Evolutionary conservation across 2,329 filamentous ascomycete species (phyloP), one percentile per base, ranked within the genome.

Genomic region (Sporothrix brasiliensis): DNA sequence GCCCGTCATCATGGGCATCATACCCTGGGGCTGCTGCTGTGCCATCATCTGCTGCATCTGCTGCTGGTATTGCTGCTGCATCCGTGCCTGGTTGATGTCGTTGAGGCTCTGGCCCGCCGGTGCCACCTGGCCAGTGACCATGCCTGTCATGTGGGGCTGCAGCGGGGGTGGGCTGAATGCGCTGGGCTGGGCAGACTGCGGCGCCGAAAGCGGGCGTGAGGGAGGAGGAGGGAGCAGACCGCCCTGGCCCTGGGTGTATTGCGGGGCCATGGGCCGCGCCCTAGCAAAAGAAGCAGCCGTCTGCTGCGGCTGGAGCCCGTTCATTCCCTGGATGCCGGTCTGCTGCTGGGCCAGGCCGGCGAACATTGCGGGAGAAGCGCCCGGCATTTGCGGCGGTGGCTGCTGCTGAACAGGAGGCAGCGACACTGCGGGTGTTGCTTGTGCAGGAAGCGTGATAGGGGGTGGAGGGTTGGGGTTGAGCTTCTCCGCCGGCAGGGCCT

Each of bases 61-160:
- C 41, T 80, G 79, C 74, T 81, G 79, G 70, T 82, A 80, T 69
- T 88, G 85, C 75, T 89, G 88, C 77, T 91, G 89, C 73, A 90
- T 79, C 65, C 88, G 86, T 73, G 87, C 85, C 76, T 92, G 89
- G 71, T 82, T 88, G 58, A 95, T 82, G 60, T 94, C 92, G 75
- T 89, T 86, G 75, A 96, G 78, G 78, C 90, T 94, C 79, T 94
- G 92, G 14, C 93, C 92, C 3, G 88, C 86, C 41, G 90, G 87
- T 39, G 91, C 90, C 70, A 92, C 83, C 73, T 88, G 88, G 82
- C 82, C 76, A 71, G 74, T 80, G 72, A 68, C 68, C 69, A 87
- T 84, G 10, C 94, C 93, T 5, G 95, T 97, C 79, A 94, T 87
- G 78, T 97, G 94, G 68, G 93, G 89, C 78, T 94, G 90, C 74